Evolutionary conservation across 2,329 filamentous ascomycete genomes (phyloP), one percentile per base, ranked within the genome.

Genomic region (Cladobotryum mycophilum): DNA sequence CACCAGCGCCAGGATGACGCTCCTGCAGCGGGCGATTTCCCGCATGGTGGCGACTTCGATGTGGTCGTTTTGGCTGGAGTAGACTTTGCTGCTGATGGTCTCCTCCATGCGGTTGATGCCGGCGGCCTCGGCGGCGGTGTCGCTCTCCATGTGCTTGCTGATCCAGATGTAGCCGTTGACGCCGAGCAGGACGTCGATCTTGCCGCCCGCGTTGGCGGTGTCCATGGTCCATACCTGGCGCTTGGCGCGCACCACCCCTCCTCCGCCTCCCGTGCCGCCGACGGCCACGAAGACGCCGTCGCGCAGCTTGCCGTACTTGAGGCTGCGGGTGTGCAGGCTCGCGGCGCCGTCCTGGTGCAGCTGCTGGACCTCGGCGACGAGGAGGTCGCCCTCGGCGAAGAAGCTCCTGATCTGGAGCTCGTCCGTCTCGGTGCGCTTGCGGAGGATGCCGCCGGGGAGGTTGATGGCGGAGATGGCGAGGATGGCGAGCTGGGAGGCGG

Each of bases 81-180:
- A 99, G 60, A 96, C 89, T 48, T 85, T 88, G 61, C 84, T 83
- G 56, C 84, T 90, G 17, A 93, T 86, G 59, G 76, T 84, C 71
- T 99, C 93, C 67, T 97, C 93, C 66, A 96, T 79, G 57, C 88
- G 81, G 48, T 89, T 95, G 61, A 96, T 88, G 13, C 70, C 71
- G n/a, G 69, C 66, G n/a, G 73, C 71, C 41, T 78, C 71, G 37
- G 68, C 64, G 38, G 69, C 65, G 5, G 70, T 68, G n/a, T 78
- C 76, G 35, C 78, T 79, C 58, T 88, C 84, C 7, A 86, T 73
- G 61, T 95, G 89, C 72, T 89, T 91, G 68, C 85, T 85, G 63
- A 97, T 91, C 87, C 89, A 99, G 52, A 97, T 90, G 66, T 95
- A 97, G 1, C 93, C 93, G 62, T 99, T 99, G 37, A 99, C 93